phyloP scores from a whole-genome alignment of 306 rosid species.

The Acmispon strigosus region DNA sequence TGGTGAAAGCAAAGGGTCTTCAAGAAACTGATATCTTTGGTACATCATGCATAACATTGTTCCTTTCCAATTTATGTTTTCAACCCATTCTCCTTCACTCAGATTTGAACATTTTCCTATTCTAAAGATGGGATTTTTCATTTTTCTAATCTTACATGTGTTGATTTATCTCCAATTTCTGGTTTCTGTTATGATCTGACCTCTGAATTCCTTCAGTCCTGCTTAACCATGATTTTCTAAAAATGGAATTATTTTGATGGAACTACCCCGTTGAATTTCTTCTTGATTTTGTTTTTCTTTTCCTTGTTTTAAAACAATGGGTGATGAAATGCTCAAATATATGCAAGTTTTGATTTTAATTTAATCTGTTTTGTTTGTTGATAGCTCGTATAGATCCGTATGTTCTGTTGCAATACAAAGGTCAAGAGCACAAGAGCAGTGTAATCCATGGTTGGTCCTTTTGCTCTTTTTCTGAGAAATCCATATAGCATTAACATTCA shows the following conservation, averaged over 20 bases:
- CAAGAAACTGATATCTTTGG: slow-evolving; percentile 54
- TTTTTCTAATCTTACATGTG: background rate
- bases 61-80: background rate
- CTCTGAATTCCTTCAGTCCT: background rate
- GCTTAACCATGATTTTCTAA: background rate
- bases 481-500: background rate
- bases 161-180: background rate
- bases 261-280: background rate
- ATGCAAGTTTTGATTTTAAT: slow-evolving; percentile 1
- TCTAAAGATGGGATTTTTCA: background rate
- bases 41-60: background rate
- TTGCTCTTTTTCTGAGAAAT: background rate
- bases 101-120: background rate
- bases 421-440: slow-evolving; percentile 68
- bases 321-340: background rate
- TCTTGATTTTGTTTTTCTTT: background rate
- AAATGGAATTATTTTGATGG: no score
- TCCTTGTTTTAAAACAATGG: background rate
- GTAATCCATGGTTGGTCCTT: slow-evolving; percentile 53
- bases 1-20: slow-evolving; percentile 53
- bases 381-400: slow-evolving; percentile 77
- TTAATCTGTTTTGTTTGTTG: background rate
- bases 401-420: slow-evolving; percentile 66
- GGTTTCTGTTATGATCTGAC: background rate
- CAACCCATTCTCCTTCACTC: background rate